A percentile compares a stretch with the other conserved stretches of the same genome.
Conservation (phyloP, 2,329 filamentous ascomycete species). For the Aphanoascus verrucosus region DNA sequence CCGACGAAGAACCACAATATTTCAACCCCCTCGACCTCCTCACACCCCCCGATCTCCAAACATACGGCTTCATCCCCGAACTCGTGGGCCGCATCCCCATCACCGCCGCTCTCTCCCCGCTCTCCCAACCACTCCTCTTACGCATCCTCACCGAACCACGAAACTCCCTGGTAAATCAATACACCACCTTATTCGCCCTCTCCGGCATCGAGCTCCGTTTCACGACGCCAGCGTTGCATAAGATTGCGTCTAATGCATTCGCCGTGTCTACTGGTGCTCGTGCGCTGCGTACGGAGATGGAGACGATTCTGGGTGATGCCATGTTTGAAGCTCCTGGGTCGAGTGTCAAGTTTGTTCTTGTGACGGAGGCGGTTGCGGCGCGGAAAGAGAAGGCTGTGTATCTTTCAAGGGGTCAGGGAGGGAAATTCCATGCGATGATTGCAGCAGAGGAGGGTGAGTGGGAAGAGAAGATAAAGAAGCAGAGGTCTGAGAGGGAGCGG, state of each 20-base stretch:
- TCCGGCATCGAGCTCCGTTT: constrained; percentile 68
- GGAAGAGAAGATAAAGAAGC: constrained; percentile 33
- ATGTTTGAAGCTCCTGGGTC: constrained; percentile 67
- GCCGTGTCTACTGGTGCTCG: constrained; percentile 68
- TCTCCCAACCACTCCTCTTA: constrained; percentile 58
- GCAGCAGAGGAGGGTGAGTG: constrained; percentile 42
- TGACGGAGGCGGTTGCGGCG: constrained; percentile 58
- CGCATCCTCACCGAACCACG: constrained; percentile 86
- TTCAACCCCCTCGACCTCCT: constrained; percentile 59
- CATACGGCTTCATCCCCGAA: constrained; percentile 86
- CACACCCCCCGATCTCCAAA: constrained; percentile 65
- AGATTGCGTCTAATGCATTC: constrained; percentile 62
- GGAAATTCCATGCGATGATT: constrained; percentile 42
- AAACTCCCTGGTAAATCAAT: constrained; percentile 80
- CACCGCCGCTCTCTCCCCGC: constrained; percentile 69
- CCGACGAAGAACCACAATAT: constrained; percentile 36
- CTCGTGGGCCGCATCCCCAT: constrained; percentile 93
- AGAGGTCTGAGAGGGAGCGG: constrained; percentile 24
- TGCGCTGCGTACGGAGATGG: constrained; percentile 69
- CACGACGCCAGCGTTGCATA: constrained; percentile 68
- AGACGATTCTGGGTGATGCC: constrained; percentile 63
- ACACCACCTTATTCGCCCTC: constrained; percentile 75
- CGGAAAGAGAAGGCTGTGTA: constrained; percentile 48
- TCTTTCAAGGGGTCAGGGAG: constrained; percentile 42
- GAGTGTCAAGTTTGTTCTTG: constrained; percentile 58